These are phyloP conservation scores for Bisporella sp. DNA, from an alignment of 2,329 filamentous ascomycete species.

Conservation along the genomic window DNA sequence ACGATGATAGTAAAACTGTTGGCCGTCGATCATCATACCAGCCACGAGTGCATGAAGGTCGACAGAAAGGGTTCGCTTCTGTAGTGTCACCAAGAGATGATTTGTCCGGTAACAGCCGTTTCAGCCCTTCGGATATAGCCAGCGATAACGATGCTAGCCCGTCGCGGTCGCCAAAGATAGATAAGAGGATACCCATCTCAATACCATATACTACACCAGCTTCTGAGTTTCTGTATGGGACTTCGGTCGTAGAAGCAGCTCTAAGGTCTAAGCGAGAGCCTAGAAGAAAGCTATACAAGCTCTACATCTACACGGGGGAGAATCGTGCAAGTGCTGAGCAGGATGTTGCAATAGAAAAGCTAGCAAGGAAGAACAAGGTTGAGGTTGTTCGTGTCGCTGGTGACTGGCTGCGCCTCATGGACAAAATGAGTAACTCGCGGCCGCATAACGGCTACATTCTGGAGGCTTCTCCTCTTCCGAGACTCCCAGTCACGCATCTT, in stretches of 20 bases:
- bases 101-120: no score
- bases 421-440: constrained; percentile 74
- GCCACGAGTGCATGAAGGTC: no score
- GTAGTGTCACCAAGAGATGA: no score
- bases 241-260: constrained; percentile 72
- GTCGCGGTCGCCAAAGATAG: not conserved
- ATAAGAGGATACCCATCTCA: constrained; percentile 24
- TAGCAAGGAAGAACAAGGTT: constrained; percentile 45
- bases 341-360: constrained; percentile 35
- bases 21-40: no score
- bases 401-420: constrained; percentile 60
- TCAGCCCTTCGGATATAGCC: no score
- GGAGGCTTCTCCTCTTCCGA: constrained; percentile 77
- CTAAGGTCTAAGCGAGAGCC: constrained; percentile 47
- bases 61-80: no score
- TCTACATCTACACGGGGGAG: constrained; percentile 66
- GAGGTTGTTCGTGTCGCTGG: constrained; percentile 51
- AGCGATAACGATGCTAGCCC: no score
- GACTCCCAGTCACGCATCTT: constrained; percentile 57
- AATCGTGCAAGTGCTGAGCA: constrained; percentile 43
- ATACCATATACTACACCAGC: constrained; percentile 75
- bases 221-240: constrained; percentile 87
- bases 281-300: constrained; percentile 70
- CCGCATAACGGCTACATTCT: constrained; percentile 89
- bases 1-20: no score